Conservation (phyloP, 495 filamentous ascomycete species). For the Xylaria intraflava region DNA sequence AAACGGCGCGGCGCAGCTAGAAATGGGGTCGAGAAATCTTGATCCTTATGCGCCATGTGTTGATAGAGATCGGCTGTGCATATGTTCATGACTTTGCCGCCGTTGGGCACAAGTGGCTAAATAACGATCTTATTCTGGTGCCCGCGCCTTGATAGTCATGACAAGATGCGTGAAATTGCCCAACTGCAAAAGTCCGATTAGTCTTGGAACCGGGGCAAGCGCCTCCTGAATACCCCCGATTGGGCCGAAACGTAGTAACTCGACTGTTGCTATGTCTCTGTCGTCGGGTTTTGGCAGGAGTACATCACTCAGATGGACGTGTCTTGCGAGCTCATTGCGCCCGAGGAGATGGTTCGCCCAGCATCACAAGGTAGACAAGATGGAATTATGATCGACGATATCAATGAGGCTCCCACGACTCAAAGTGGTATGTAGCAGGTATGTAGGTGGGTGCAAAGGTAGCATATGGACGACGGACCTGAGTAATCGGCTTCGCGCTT, state of each 20-base stretch:
- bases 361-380: neutral
- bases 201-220: neutral
- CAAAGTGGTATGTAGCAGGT: too few species aligned
- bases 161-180: neutral
- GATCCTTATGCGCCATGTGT: too few species aligned
- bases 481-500: too few species aligned
- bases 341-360: slow-evolving; percentile 27
- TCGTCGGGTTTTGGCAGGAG: neutral
- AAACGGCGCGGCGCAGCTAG: too few species aligned
- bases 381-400: too few species aligned
- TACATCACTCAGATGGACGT: neutral
- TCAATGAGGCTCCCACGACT: too few species aligned
- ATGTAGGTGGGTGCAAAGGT: too few species aligned
- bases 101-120: neutral
- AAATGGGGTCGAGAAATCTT: too few species aligned
- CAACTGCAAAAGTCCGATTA: slow-evolving; percentile 5
- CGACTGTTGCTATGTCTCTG: neutral
- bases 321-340: slow-evolving; percentile 21
- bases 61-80: too few species aligned
- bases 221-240: neutral
- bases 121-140: neutral
- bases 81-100: neutral
- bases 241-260: neutral
- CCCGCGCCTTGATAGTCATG: neutral
- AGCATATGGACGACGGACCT: too few species aligned